Base-by-base conservation (phyloP, 2,329 filamentous ascomycete genomes). In the Fusarium subtropicale region DNA sequence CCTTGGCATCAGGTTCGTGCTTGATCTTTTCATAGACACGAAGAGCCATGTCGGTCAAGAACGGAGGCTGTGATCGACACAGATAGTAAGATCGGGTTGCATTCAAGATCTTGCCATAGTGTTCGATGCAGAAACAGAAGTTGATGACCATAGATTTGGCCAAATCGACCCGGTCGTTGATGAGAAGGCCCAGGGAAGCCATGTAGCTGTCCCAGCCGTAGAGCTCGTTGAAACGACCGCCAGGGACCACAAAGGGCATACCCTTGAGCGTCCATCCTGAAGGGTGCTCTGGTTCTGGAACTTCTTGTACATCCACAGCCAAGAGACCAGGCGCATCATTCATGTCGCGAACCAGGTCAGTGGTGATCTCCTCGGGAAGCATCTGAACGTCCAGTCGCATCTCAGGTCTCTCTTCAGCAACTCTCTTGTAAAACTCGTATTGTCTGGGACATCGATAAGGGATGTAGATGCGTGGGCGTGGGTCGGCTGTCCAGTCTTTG, bases 141-240 rank as follows among this genome's bases (percentile, higher is more conserved):
- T 99, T 97, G 74, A 88, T 85, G 53, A 98, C 94, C 93, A 99
- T 98, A 51, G 91, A 88, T 83, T 97, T 97, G 71, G 94, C 94
- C 57, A 98, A 83, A 75, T 97, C 90, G 24, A 93, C 89, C 62
- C 92, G 90, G 77, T 96, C 92, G 76, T 95, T 93, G 73, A 93
- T 88, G 62, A 98, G 84, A 61, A 99, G 86, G 20, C 96, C 96
- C 5, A 98, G 85, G 7, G 95, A 96, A 79, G 95, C 93, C 94
- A 99, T 98, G 83, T 98, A 99, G 78, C 94, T 97, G 81, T 99
- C 96, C 96, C 96, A 99, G 47, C 95, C 95, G 78, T 99, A 99
- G 24, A 99, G 82, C 79, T 99, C 96, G 80, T 99, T 99, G 89
- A 99, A 99, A 31, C 96, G 89, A 26, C 96, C 96, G 63, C 96